These are phyloP conservation scores for Ascochyta clinopodiicola DNA, from an alignment of 2,329 filamentous ascomycete genomes.

Conservation along the genomic window DNA sequence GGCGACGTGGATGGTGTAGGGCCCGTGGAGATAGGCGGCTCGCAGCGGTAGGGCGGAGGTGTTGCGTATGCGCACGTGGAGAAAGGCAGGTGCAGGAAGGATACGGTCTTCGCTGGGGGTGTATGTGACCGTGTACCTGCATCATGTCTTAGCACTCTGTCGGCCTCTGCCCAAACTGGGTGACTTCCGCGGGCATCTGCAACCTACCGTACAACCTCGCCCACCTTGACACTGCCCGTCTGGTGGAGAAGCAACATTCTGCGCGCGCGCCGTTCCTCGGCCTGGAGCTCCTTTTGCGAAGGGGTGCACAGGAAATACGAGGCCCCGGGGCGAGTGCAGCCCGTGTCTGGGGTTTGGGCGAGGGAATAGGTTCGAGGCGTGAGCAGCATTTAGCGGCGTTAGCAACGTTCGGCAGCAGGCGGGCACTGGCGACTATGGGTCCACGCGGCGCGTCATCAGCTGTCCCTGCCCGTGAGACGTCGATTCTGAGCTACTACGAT, in stretches of 20 bases:
- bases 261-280: constrained; percentile 40
- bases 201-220: constrained; percentile 84
- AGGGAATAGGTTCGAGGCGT: constrained; percentile 49
- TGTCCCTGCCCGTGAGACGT: constrained; percentile 4
- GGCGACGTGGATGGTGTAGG: constrained; percentile 87
- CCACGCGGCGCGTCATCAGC: constrained; percentile 18
- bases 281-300: constrained; percentile 43
- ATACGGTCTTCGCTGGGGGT: constrained; percentile 88
- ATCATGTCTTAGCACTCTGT: constrained; percentile 18
- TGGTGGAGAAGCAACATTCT: constrained; percentile 91
- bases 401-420: constrained; percentile 27
- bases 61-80: constrained; percentile 90
- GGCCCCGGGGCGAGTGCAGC: constrained; percentile 33
- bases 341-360: constrained; percentile 46
- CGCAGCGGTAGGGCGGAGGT: constrained; percentile 87
- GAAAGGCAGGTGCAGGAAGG: constrained; percentile 78
- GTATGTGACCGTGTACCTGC: constrained; percentile 83
- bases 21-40: constrained; percentile 94
- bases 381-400: constrained; percentile 50
- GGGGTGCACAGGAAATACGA: constrained; percentile 44
- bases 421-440: constrained; percentile 9
- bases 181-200: constrained; percentile 13
- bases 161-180: constrained; percentile 4
- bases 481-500: constrained; percentile 1
- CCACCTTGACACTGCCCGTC: constrained; percentile 88